Conservation (phyloP, 805 yeast species). For the Saturnispora dispora region DNA sequence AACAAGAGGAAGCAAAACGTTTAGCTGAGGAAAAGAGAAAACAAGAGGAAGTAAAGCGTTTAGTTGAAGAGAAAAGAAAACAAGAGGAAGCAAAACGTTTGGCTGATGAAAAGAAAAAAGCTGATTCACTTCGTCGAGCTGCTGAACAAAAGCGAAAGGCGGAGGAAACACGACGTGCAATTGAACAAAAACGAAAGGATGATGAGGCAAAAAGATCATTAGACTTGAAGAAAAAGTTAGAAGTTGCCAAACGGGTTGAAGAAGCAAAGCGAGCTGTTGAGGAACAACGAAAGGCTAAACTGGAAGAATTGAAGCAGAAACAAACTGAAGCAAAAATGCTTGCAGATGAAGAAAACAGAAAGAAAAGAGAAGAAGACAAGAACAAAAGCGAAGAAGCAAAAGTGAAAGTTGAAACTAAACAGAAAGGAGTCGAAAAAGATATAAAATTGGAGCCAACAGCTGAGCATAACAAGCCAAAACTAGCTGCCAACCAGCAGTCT, state of each 20-base stretch:
- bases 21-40: background rate
- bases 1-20: background rate
- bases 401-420: background rate
- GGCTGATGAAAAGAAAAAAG: background rate
- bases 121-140: background rate
- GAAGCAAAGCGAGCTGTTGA: background rate
- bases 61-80: background rate
- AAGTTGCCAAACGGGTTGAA: background rate
- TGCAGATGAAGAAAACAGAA: background rate
- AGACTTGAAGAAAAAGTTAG: background rate
- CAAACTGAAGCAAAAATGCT: background rate
- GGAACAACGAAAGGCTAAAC: background rate
- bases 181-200: background rate
- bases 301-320: background rate
- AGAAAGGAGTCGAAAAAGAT: background rate
- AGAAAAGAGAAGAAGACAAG: background rate
- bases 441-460: background rate
- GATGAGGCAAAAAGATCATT: background rate
- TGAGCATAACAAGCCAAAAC: background rate
- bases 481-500: background rate
- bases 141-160: background rate
- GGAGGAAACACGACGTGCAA: background rate
- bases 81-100: background rate
- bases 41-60: background rate
- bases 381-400: background rate